These are phyloP conservation scores for Wickerhamiella azymoides DNA, from an alignment of 805 yeast species.

Conservation along the genomic window DNA sequence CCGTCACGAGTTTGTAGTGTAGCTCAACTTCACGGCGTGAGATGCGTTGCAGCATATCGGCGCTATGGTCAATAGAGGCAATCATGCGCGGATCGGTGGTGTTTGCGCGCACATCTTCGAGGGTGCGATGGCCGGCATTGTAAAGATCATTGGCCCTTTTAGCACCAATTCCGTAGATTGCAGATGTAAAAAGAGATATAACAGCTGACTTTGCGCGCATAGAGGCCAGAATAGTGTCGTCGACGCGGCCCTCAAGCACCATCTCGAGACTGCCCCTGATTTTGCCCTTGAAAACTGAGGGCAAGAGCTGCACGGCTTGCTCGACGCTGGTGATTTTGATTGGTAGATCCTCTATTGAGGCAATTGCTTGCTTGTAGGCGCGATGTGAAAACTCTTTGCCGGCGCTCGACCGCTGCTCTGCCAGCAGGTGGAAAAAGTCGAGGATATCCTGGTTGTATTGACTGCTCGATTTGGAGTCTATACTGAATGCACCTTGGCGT, in stretches of 20 bases:
- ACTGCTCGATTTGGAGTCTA: background rate
- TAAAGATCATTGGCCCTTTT: slow-evolving; percentile 30
- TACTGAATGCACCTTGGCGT: slow-evolving; percentile 2
- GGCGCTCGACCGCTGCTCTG: slow-evolving; percentile 22
- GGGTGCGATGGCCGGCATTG: slow-evolving; percentile 27
- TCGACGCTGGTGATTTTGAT: slow-evolving; percentile 25
- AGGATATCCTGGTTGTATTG: slow-evolving; percentile 24
- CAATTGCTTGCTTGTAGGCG: slow-evolving; percentile 34
- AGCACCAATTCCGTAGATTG: slow-evolving; percentile 39
- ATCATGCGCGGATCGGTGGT: slow-evolving; percentile 23
- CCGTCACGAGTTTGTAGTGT: slow-evolving; percentile 28
- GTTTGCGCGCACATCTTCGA: slow-evolving; percentile 27
- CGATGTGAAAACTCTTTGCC: slow-evolving; percentile 30
- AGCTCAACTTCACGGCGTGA: slow-evolving; percentile 32
- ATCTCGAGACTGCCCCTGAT: slow-evolving; percentile 36
- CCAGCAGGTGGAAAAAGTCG: slow-evolving; percentile 24
- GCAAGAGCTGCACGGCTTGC: slow-evolving; percentile 29
- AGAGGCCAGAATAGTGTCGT: slow-evolving; percentile 18
- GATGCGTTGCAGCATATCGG: slow-evolving; percentile 35
- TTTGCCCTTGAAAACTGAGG: slow-evolving; percentile 27
- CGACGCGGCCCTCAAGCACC: slow-evolving; percentile 23
- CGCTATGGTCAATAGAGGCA: slow-evolving; percentile 34
- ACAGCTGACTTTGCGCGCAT: slow-evolving; percentile 17
- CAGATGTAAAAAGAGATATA: slow-evolving; percentile 26
- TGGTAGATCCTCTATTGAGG: slow-evolving; percentile 22